These are phyloP conservation scores for Aspergillus jensenii DNA, from an alignment of 2,329 filamentous ascomycete species.

Conservation along the genomic window DNA sequence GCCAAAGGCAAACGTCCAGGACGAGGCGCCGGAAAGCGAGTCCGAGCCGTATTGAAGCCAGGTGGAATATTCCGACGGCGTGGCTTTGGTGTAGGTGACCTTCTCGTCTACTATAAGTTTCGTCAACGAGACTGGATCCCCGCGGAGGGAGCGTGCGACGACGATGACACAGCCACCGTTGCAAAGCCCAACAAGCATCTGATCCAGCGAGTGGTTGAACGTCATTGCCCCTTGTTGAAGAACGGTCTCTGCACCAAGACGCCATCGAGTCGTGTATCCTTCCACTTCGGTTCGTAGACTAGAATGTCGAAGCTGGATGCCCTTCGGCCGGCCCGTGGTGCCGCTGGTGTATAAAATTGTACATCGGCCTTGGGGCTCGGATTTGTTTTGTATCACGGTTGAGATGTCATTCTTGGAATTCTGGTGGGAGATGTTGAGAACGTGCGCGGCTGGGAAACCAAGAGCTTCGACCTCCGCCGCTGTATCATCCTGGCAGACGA, in stretches of 20 bases:
- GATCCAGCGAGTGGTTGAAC: constrained; percentile 5
- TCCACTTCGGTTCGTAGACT: background rate
- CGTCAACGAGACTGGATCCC: background rate
- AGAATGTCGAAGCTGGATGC: background rate
- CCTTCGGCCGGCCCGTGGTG: constrained; percentile 9
- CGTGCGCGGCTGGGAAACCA: background rate
- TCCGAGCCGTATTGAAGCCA: background rate
- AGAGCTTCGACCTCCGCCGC: background rate
- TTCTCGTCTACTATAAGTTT: background rate
- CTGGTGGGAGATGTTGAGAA: background rate
- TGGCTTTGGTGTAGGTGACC: background rate
- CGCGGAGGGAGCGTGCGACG: background rate
- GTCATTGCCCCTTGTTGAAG: constrained; percentile 9
- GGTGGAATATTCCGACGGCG: background rate
- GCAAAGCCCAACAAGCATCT: constrained; percentile 4
- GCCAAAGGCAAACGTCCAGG: constrained; percentile 18
- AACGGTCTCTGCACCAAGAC: background rate
- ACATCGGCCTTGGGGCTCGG: background rate
- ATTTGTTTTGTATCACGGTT: background rate
- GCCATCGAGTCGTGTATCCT: background rate
- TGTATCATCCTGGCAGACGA: constrained; percentile 8
- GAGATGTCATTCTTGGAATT: background rate
- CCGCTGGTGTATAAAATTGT: constrained; percentile 12
- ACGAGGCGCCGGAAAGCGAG: background rate
- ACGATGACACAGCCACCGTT: constrained; percentile 5